Base-by-base conservation (phyloP, 202 grass and related monocot genomes). In the Setaria viridis region DNA sequence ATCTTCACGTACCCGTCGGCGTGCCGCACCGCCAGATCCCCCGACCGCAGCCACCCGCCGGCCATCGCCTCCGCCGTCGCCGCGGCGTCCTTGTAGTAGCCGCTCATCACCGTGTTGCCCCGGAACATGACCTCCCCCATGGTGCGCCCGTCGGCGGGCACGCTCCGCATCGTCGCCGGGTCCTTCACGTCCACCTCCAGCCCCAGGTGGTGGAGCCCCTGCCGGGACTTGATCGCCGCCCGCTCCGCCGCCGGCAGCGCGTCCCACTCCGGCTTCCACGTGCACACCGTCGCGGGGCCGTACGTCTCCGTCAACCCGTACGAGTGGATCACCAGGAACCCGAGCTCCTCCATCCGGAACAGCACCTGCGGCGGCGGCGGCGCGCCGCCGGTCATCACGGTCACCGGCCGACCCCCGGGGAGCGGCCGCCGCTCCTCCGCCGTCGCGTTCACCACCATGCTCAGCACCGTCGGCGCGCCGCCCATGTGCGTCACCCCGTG, bases 241-340 rank as follows among this genome's bases (percentile, higher is more conserved):
- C 86, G 91, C 70, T 98, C 83, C 42, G 79, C 83, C 1, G 86
- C 45, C 35, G 85, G 88, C 37, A 95, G 64, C 76, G 59, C 42
- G 72, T 98, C 85, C 95, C 95, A 98, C 74, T 98, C 93, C 1
- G 95, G 91, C 79, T 41, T 87, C 95, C 95, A 98, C 13, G 78
- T 29, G 83, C 93, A 98, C 35, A 90, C 83, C 19, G 89, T 92
- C 0, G 80, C 93, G 0, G 93, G 89, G 0, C 92, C 93, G 56
- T 93, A 95, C 62, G 91, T 95, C 84, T 98, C 95, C 14, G 95
- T 98, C 5, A 98, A 84, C 4, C 95, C 93, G 85, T 95, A 95
- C 12, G 85, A 83, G 83, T 98, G 95, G 50, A 77, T 82, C 20
- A 98, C 79, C 7, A 58, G 9, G 62, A 98, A 98, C 6, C 95